These are phyloP conservation scores for Gossypium ekmanianum DNA, from an alignment of 345 rosid genomes.

Conservation along the genomic window DNA sequence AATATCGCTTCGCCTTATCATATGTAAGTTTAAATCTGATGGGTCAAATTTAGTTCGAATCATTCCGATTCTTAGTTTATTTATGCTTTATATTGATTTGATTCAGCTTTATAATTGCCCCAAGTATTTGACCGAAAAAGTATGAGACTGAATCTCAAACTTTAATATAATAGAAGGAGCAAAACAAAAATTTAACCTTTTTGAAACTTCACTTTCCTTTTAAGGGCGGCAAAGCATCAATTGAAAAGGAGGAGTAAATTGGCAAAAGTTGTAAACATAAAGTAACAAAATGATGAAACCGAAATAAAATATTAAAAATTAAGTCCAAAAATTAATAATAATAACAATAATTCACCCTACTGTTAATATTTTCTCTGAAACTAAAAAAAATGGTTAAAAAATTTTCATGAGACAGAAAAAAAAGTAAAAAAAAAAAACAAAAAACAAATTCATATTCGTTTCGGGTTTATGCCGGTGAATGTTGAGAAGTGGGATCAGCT, in stretches of 20 bases:
- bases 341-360: conserved; percentile 2
- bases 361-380: conserved; percentile 8
- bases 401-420: neutral
- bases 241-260: neutral
- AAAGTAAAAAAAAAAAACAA: neutral
- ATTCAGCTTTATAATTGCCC: too few relatives aligned
- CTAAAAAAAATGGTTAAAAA: conserved; percentile 5
- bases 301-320: neutral
- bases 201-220: conserved; percentile 11
- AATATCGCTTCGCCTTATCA: too few relatives aligned
- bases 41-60: too few relatives aligned
- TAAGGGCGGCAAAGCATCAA: conserved; percentile 20
- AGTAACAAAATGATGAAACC: neutral
- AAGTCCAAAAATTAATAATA: neutral
- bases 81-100: too few relatives aligned
- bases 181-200: too few relatives aligned
- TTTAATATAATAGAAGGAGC: too few relatives aligned
- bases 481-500: conserved; percentile 79
- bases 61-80: too few relatives aligned
- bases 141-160: too few relatives aligned
- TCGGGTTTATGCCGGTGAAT: conserved; percentile 59
- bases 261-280: conserved; percentile 13
- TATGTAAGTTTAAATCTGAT: too few relatives aligned
- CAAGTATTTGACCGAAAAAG: too few relatives aligned
- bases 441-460: neutral